Evolutionary conservation across 306 rosid genomes (phyloP), one percentile per base, ranked within the genome.

Genomic region (Senna tora): DNA sequence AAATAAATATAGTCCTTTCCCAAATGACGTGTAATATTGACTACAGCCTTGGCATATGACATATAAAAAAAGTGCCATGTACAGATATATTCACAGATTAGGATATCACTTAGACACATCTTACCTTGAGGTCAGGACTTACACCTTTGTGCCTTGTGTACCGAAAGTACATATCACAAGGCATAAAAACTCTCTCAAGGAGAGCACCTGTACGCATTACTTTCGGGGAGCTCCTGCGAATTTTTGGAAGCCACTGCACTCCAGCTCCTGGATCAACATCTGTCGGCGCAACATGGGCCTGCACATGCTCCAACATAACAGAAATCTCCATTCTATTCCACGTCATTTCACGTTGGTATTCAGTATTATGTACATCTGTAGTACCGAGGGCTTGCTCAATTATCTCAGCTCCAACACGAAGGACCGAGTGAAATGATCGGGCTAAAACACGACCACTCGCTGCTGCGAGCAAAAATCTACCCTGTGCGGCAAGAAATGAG

Each of bases 211-310:
- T 95, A 67, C 99, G 97, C 78, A 78, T 92, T 47, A 88, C 97
- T 92, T 88, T 92, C 22, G 99, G 99, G 66, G 96, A 95, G 75
- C 90, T 90, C 78, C 75, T 87, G 45, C 25, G 80, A 71, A 95
- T 89, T 87, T 88, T 88, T 2, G 99, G 99, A 67, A 95, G 96
- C 99, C 99, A 95, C 84, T 95, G 99, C 80, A 95, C 82, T 46
- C 99, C 99, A 65, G 99, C 99, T 58, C 97, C 99, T 13, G 82
- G 92, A 81, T 95, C 99, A 88, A 95, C 97, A 88, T 95, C 99
- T 39, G 97, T 95, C 53, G 99, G 99, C 0, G 99, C 99, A 69
- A 95, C 99, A 88, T 95, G 99, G 77, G 99, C 99, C 80, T 95
- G 97, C 61, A 95, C 99, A 65, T 88, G 92, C 85, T 92, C 96